Base-by-base conservation (phyloP, 805 yeast species). In the Yarrowia phangngaensis region DNA sequence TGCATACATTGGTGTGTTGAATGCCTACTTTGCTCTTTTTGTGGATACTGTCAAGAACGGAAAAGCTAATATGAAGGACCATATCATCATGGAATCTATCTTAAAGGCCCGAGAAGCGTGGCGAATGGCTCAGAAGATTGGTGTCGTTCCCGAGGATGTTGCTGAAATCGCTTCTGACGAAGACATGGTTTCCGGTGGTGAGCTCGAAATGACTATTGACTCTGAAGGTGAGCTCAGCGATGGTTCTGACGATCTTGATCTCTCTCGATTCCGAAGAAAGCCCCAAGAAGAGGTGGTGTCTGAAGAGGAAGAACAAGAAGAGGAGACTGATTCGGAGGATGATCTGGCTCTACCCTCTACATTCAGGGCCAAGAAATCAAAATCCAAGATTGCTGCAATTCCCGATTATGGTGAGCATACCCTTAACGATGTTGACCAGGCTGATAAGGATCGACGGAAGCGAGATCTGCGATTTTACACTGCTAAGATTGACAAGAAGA, bases 401-500 rank as follows among this genome's bases (percentile, higher is more conserved):
- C 46, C 54, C 53, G 92, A 83, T 63, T 81, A 69, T 60, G 72
- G 78, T n/a, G 95, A 87, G 60, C 71, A 64, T 11, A 78, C 74
- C 24, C 74, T 84, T 33, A 94, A 84, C 43, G 92, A 79, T 20
- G 80, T 87, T 38, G 97, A 92, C 65, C 73, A 75, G 34, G 95
- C 86, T 60, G 97, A 88, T 52, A 90, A 89, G 69, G 77, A 75
- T 52, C 76, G 80, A 15, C 79, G 94, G 58, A 84, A 82, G 70
- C 78, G 78, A 61, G 75, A 95, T 2, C 76, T 92, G 59, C 80
- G 97, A 53, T 92, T 92, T 79, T 92, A 92, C 73, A 92, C 98
- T 1, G 85, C 97, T 52, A 89, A 90, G 67, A 89, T 92, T 65
- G 96, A 88, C 64, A 72, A 68, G 56, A 75, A 70, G 54, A 72